phyloP scores from a whole-genome alignment of 352 stramenopile genomes.

The Globisporangium cystogenes region DNA sequence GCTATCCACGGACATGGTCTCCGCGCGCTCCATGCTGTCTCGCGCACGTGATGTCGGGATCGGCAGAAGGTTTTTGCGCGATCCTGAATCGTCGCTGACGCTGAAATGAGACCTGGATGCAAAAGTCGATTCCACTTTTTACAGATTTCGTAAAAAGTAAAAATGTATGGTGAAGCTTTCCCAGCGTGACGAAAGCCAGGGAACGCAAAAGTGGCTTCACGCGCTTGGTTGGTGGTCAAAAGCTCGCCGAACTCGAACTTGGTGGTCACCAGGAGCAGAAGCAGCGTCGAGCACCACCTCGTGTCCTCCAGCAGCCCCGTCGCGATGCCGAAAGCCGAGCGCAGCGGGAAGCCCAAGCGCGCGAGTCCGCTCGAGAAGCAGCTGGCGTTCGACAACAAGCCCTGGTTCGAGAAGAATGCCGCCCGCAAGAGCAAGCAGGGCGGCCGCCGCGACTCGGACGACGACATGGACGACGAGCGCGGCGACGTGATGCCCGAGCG shows the following conservation, averaged over 20 bases:
- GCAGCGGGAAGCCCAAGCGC: conserved; percentile 71
- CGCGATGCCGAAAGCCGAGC: conserved; percentile 67
- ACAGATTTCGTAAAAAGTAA: neutral
- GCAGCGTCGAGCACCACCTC: neutral
- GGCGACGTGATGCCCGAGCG: conserved; percentile 75
- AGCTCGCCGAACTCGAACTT: neutral
- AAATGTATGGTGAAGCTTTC: neutral
- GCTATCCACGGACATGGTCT: conserved; percentile 25
- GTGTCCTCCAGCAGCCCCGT: neutral
- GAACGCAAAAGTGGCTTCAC: conserved; percentile 10
- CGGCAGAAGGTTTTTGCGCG: neutral
- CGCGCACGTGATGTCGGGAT: neutral
- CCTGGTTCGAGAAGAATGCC: conserved; percentile 71
- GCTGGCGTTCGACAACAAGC: conserved; percentile 80
- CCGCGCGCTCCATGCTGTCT: conserved; percentile 9
- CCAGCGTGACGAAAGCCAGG: neutral
- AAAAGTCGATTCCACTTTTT: neutral
- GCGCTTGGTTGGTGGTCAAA: conserved; percentile 10
- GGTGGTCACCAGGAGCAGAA: conserved; percentile 3
- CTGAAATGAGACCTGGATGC: neutral
- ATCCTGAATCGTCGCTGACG: neutral
- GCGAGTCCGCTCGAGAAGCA: conserved; percentile 85
- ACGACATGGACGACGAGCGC: conserved; percentile 55
- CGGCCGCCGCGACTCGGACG: conserved; percentile 23
- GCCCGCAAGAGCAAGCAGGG: conserved; percentile 25